Evolutionary conservation across 2,329 filamentous ascomycete genomes (phyloP), one percentile per base, ranked within the genome.

Genomic region (Graphilbum sp.): DNA sequence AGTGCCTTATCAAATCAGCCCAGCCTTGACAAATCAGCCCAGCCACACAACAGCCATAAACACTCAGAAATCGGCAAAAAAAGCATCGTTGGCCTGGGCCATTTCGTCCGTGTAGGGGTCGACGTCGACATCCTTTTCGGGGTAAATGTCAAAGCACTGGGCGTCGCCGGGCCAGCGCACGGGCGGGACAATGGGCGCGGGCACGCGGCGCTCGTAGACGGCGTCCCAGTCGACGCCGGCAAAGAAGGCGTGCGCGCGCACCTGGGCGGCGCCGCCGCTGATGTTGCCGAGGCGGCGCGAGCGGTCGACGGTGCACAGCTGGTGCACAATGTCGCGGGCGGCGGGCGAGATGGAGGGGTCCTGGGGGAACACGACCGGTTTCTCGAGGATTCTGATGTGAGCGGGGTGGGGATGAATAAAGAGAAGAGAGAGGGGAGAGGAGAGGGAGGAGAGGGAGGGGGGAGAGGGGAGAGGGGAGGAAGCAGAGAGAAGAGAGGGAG

Each of bases 71-170:
- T 80, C 78, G 43, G 66, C 64, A 54, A 88, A 88, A 49, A 66
- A 72, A 37, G 66, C 60, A 39, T 87, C 82, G 55, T 82, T 86
- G 57, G 74, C 74, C 33, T 64, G 62, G 25, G 65, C 64, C 66
- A 85, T 64, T 33, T 84, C 79, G 32, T 72, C 66, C 4, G 76
- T 80, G 50, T 86, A 87, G 40, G 63, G 59, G 30, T 80, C 75
- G 40, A 69, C 63, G 35, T 67, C 66, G 38, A 65, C 71, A 41
- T 79, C 74, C 51, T 86, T 79, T 42, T 84, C 79, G n/a, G 82
- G 79, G 49, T 88, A 90, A 32, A 77, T 67, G 50, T 88, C 83
- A 50, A 88, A 90, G 54, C 84, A 88, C 51, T 81, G 69, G 16
- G 82, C 77, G 51, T 88, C 83, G 24, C 79, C 80, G 0, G 75